Conservation (phyloP, 2,329 filamentous ascomycete genomes). For the Eurotiales sp. region DNA sequence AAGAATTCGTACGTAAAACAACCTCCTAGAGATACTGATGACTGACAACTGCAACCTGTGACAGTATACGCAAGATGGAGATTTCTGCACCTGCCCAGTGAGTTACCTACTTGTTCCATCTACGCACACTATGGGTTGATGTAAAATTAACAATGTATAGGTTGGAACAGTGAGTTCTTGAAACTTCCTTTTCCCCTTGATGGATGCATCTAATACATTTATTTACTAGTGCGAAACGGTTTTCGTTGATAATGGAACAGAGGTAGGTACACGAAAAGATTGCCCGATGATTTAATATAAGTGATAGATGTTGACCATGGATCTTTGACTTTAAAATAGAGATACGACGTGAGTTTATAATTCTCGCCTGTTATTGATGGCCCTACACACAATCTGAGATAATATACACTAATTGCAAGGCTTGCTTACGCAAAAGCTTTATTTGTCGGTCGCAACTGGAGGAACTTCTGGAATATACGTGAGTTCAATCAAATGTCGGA, state of each 20-base stretch:
- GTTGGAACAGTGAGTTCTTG: neutral
- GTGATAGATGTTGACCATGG: neutral
- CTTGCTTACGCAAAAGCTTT: neutral
- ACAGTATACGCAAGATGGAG: slow-evolving; percentile 3
- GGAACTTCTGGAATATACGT: slow-evolving; percentile 5
- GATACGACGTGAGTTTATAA: neutral
- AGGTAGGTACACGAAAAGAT: neutral
- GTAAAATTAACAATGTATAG: neutral
- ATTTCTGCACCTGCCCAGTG: slow-evolving; percentile 2
- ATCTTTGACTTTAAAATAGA: neutral
- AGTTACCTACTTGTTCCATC: neutral
- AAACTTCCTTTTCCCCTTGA: neutral
- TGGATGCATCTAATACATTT: neutral
- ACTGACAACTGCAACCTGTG: neutral
- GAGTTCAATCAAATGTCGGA: neutral
- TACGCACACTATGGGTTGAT: neutral
- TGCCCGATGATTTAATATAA: neutral
- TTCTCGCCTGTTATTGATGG: neutral
- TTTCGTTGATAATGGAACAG: neutral
- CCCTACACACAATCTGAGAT: neutral
- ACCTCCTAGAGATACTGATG: neutral
- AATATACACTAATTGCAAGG: neutral
- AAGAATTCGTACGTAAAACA: neutral
- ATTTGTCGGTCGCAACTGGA: neutral
- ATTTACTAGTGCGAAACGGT: neutral